Evolutionary conservation across 495 filamentous ascomycete genomes (phyloP), one percentile per base, ranked within the genome.

Genomic region (Podospora australis): DNA sequence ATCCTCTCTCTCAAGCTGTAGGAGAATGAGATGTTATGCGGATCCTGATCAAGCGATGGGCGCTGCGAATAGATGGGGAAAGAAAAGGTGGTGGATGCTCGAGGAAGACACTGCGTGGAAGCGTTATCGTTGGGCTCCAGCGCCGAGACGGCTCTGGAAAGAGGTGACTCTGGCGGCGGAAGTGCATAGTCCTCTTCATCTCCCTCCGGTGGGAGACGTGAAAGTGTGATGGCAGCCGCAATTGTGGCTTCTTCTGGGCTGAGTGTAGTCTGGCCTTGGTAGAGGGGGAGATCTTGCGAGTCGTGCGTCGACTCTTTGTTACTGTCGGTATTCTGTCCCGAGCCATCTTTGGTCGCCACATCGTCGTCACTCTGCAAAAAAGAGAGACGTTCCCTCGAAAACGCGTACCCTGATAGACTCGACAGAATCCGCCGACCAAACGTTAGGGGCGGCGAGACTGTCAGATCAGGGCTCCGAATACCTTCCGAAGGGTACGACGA

Each of bases 401-500:
- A 50, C 2, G 46, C 55, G 24, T 49, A 47, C 2, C 16, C 32
- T n/a, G 32, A 45, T 14, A 60, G 28, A 30, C 48, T 52, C 1
- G 44, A 52, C 0, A 57, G 21, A 0, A 59, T 50, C 17, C 50
- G 50, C 17, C 59, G 20, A 2, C 56, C 56, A 43, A 59, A 48
- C 3, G 50, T 60, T 46, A 51, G 28, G 21, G 59, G 59, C 19
- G 59, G 59, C 4, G 59, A 63, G 0, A 39, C 51, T 0, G 51
- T 50, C 20, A 59, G 13, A 6, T 49, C 53, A 8, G 56, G 59
- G 20, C 53, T 60, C 2, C 47, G 46, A n/a, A 52, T 39, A 6
- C 57, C 57, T 28, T 63, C 57, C 0, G 57, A 55, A 1, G 60
- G 57, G 41, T 63, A 63, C 8, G 52, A 53, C 2, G 60, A 63